A percentile compares a stretch with the other conserved stretches of the same genome.
Conservation (phyloP, 2,329 filamentous ascomycete species). For the Aspergillus bombycis region DNA sequence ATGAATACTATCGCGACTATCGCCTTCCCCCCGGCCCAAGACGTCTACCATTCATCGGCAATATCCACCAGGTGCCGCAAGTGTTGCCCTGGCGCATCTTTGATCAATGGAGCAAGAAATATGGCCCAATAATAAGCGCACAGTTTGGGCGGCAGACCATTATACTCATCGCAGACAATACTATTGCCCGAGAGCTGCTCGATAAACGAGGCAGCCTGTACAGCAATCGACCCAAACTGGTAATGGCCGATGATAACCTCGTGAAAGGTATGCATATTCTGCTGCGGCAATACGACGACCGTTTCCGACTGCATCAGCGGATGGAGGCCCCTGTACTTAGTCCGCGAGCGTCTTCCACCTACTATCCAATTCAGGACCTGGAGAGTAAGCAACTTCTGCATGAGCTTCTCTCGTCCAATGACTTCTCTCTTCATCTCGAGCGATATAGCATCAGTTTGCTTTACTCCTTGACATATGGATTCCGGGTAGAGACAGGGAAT, state of each 20-base stretch:
- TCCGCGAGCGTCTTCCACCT: slow-evolving; percentile 35
- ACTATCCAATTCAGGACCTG: slow-evolving; percentile 49
- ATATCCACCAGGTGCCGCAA: slow-evolving; percentile 34
- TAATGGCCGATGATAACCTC: slow-evolving; percentile 53
- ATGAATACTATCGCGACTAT: slow-evolving; percentile 17
- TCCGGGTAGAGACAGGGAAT: slow-evolving; percentile 46
- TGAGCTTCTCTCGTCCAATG: slow-evolving; percentile 43
- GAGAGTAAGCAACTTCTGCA: slow-evolving; percentile 51
- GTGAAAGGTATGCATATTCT: slow-evolving; percentile 45
- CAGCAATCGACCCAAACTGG: slow-evolving; percentile 54
- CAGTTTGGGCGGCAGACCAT: slow-evolving; percentile 36
- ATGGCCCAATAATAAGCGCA: slow-evolving; percentile 38
- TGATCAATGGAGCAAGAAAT: slow-evolving; percentile 36
- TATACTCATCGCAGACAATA: slow-evolving; percentile 52
- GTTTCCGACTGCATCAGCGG: slow-evolving; percentile 45
- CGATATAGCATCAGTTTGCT: slow-evolving; percentile 54
- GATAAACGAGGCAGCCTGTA: slow-evolving; percentile 58
- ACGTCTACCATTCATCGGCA: slow-evolving; percentile 36
- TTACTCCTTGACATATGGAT: slow-evolving; percentile 55
- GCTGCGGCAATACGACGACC: slow-evolving; percentile 46
- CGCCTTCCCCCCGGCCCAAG: slow-evolving; percentile 32
- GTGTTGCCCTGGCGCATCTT: slow-evolving; percentile 29
- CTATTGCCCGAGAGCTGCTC: slow-evolving; percentile 58
- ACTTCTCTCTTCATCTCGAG: slow-evolving; percentile 52
- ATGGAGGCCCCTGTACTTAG: slow-evolving; percentile 42